Base-by-base conservation (phyloP, 139 green algal genomes). In the Haematococcus lacustris region DNA sequence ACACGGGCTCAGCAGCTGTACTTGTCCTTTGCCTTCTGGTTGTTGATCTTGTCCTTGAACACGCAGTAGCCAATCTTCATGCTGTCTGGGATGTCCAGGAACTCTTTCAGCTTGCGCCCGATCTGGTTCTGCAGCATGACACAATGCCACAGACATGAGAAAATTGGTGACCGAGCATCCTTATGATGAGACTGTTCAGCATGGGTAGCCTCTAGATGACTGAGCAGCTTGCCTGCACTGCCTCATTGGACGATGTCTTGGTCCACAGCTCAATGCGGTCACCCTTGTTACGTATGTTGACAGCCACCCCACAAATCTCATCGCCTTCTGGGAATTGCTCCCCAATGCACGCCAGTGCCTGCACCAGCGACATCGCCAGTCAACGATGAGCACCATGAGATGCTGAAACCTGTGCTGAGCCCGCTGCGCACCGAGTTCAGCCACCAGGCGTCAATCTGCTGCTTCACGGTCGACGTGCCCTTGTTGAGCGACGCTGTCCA, bases 301-400 rank as follows among this genome's bases (percentile, higher is more conserved):
- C 91, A 51, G 97, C 93, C 38, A 94, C 87, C 32, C 95, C 95
- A 82, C 93, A 97, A 51, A 99, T 88, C 75, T 99, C 96, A 9
- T 96, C 90, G 9, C 90, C 86, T 47, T 98, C 94, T 6, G 87
- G 83, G 76, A 98, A 98, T 86, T 99, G 95, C 87, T 99, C 96
- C 28, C 95, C 95, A 34, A 99, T 97, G 80, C 93, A 91, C 30
- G 89, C 92, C 61, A 99, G 86, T 71, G 98, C 73, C 90, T 95
- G 88, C 57, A 66, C 1, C 6, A 43, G 33, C 43, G 66, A 70
- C 34, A 23, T 39, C 41, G 35, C 41, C 32, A 30, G 50, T 26
- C 23, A 51, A 23, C 25, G 64, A 28, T 32, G 39, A 43, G 60
- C 60, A 66, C 60, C 30, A 21, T 43, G n/a, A n/a, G n/a, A n/a